A percentile compares a stretch with the other conserved stretches of the same genome.
phyloP scores from a whole-genome alignment of 805 yeast species.

The Priceomyces melissophilus region DNA sequence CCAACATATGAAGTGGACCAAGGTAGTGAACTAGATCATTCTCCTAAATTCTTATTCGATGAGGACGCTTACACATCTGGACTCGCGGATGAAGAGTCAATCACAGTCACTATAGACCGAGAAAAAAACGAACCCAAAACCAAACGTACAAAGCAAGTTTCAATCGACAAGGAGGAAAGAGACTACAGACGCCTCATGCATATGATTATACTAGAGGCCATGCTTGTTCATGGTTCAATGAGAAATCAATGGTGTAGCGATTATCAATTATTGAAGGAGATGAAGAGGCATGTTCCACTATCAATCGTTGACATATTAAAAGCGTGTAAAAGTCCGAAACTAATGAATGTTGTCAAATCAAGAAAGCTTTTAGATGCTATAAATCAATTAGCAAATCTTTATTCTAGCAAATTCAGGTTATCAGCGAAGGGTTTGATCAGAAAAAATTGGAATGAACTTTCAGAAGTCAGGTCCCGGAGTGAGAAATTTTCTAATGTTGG shows the following conservation, averaged over 20 bases:
- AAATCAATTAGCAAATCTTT: conserved; percentile 59
- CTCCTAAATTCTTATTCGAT: not conserved
- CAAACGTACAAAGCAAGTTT: conserved; percentile 22
- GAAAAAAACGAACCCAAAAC: conserved; percentile 15
- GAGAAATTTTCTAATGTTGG: conserved; percentile 28
- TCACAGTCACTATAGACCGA: conserved; percentile 13
- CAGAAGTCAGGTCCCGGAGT: conserved; percentile 17
- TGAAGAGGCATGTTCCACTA: conserved; percentile 49
- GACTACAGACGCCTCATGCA: conserved; percentile 52
- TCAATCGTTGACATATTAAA: conserved; percentile 44
- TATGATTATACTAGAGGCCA: conserved; percentile 50
- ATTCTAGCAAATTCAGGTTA: conserved; percentile 55
- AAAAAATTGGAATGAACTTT: conserved; percentile 33
- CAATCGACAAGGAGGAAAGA: conserved; percentile 56
- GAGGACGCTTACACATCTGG: not conserved
- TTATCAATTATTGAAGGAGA: conserved; percentile 30
- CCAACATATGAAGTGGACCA: no score
- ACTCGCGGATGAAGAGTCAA: conserved; percentile 8
- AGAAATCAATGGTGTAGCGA: conserved; percentile 77
- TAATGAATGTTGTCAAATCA: conserved; percentile 42
- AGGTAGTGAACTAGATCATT: no score
- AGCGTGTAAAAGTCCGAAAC: conserved; percentile 13
- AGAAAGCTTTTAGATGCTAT: conserved; percentile 74
- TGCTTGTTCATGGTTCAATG: conserved; percentile 63
- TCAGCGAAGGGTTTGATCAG: conserved; percentile 35